Evolutionary conservation across 2,329 filamentous ascomycete genomes (phyloP), one percentile per base, ranked within the genome.

Genomic region (Fusarium bulbicola): DNA sequence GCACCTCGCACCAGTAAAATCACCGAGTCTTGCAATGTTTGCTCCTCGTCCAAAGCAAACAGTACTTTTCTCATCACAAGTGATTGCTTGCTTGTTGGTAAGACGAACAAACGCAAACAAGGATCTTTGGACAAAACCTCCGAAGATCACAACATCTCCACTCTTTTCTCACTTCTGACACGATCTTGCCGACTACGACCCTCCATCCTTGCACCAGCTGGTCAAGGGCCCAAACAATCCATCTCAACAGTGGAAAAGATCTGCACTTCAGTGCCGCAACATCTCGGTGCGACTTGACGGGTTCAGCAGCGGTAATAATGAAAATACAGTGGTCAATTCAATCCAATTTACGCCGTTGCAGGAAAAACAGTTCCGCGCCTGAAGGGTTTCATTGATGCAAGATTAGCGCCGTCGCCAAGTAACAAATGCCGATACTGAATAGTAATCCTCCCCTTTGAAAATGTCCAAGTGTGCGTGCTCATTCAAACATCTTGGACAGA

Each of bases 401-500:
- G 24, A 37, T 32, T 65, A 46, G 16, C 34, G n/a, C 66, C 45
- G 42, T 14, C 26, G 57, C 66, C 66, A 58, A 71, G 50, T 30
- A 28, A 32, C 30, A 43, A 62, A 24, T 59, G 59, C 52, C 59
- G 50, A 24, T 6, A 7, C 10, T 64, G 69, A 73, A 62, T 47
- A 54, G 53, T 42, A 42, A 57, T 58, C 52, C 18, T 14, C n/a
- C 13, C 37, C 14, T 34, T 34, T 3, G 8, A 28, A 28, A n/a
- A n/a, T n/a, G n/a, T n/a, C n/a, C n/a, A n/a, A n/a, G n/a, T n/a
- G n/a, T n/a, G n/a, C n/a, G 28, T 14, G 37, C 37, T 40, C 43
- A 77, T 26, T 74, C 74, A 66, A 83, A 83, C 80, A 83, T 83
- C 18, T 79, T 80, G 20, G 82, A 75, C 39, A 83, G 61, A 15